Base-by-base conservation (phyloP, 108 stramenopile genomes). In the Bacterosira constricta region DNA sequence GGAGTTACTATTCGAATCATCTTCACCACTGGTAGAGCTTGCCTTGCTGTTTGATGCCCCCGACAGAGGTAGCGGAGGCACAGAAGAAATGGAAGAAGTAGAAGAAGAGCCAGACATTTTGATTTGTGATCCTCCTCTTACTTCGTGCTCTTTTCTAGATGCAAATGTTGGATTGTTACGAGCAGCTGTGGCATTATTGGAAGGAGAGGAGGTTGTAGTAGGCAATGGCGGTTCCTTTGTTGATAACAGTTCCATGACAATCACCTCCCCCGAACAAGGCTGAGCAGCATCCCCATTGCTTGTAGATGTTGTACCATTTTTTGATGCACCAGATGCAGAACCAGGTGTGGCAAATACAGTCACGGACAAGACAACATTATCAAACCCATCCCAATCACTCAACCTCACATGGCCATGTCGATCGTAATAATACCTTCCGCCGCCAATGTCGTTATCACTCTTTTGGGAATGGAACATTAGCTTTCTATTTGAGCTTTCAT, bases 191-290 rank as follows among this genome's bases (percentile, higher is more conserved):
- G n/a, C n/a, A n/a, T n/a, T n/a, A n/a, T n/a, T n/a, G n/a, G n/a
- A n/a, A n/a, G n/a, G n/a, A n/a, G n/a, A n/a, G n/a, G n/a, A n/a
- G n/a, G n/a, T n/a, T n/a, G n/a, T n/a, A n/a, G n/a, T n/a, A 15
- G 69, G 41, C 12, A 29, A 31, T 12, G 66, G 66, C 38, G 71
- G 79, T 54, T 80, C 62, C 29, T 61, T 66, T 35, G 79, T 80
- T 10, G 70, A 72, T 29, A 80, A 45, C 38, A 80, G 49, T 49
- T 80, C 79, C 59, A 80, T 63, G 1, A 80, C 65, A 29, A 80
- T 46, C n/a, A 80, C 71, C 23, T 72, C 70, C 44, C 79, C 49
- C 49, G 21, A 23, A 4, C 21, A 2, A 21, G 18, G 2, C 1
- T 20, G 46, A 4, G 46, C 17, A 47, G n/a, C n/a, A n/a, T n/a